Evolutionary conservation across 352 stramenopile species (phyloP), one percentile per base, ranked within the genome.

Genomic region (Phytophthora uliginosa): DNA sequence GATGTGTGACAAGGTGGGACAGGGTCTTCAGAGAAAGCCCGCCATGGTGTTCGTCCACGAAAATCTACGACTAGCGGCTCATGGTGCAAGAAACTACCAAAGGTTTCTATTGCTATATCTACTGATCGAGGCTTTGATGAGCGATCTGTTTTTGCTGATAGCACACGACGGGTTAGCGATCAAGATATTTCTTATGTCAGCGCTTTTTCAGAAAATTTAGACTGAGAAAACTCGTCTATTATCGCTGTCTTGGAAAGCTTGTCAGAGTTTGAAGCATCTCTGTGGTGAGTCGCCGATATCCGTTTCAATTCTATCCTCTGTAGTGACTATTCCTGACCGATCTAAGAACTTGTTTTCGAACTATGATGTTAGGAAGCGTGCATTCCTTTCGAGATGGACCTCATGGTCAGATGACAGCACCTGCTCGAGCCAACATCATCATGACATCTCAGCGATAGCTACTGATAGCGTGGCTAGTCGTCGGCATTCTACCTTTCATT

Each of bases 131-230:
- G 60, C 55, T n/a, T n/a, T 78, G 12, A 75, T 75, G 71, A 60
- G 55, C n/a, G 66, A 78, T 45, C n/a, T 75, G 50, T 71, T 78
- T 40, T 40, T 75, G 17, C 47, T 78, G 12, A 68, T 78, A 15
- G 61, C 60, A 2, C 51, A 72, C 18, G 56, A 74, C 10, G 71
- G 66, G 0, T 20, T 78, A 12, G 12, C n/a, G n/a, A n/a, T n/a
- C n/a, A n/a, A n/a, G n/a, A n/a, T n/a, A n/a, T n/a, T n/a, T n/a
- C n/a, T n/a, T n/a, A n/a, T n/a, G n/a, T n/a, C n/a, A n/a, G n/a
- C n/a, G n/a, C n/a, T n/a, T n/a, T n/a, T n/a, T n/a, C n/a, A n/a
- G n/a, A n/a, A n/a, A n/a, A n/a, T n/a, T n/a, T n/a, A n/a, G n/a
- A n/a, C n/a, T n/a, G n/a, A n/a, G n/a, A n/a, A n/a, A n/a, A n/a